phyloP scores from a whole-genome alignment of 2,329 filamentous ascomycete species.

The Ophiostoma pallidulum region DNA sequence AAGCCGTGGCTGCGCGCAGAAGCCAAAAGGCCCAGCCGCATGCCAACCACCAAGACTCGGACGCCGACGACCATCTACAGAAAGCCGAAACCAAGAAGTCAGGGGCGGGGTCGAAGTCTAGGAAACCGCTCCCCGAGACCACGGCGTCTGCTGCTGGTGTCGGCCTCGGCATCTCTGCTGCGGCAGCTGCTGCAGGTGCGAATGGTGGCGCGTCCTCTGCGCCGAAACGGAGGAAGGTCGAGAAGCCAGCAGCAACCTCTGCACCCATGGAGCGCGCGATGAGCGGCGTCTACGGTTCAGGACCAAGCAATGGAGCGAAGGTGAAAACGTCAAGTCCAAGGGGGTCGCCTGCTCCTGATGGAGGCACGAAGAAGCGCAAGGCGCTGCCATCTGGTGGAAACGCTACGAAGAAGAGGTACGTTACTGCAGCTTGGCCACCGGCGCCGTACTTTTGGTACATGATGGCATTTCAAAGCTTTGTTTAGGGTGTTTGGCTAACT shows the following conservation, averaged over 20 bases:
- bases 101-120: conserved; percentile 48
- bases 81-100: conserved; percentile 53
- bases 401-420: conserved; percentile 69
- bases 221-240: conserved; percentile 71
- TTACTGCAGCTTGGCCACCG: no score
- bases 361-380: conserved; percentile 60
- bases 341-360: conserved; percentile 58
- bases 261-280: conserved; percentile 58
- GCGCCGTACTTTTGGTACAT: no score
- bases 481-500: no score
- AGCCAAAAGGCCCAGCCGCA: conserved; percentile 41
- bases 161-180: conserved; percentile 58
- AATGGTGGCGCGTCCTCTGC: conserved; percentile 38
- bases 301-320: conserved; percentile 37
- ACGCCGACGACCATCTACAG: conserved; percentile 61
- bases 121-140: conserved; percentile 36
- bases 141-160: conserved; percentile 24
- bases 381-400: conserved; percentile 55
- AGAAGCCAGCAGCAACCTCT: conserved; percentile 46
- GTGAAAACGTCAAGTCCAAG: conserved; percentile 54
- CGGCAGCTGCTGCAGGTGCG: conserved; percentile 33
- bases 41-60: conserved; percentile 50
- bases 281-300: conserved; percentile 42
- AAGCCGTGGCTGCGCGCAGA: conserved; percentile 69
- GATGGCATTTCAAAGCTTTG: conserved; percentile 21